A percentile compares a stretch with the other conserved stretches of the same genome.
These are phyloP conservation scores for Candida rishiriensis DNA, from an alignment of 805 yeast species.

Conservation along the genomic window DNA sequence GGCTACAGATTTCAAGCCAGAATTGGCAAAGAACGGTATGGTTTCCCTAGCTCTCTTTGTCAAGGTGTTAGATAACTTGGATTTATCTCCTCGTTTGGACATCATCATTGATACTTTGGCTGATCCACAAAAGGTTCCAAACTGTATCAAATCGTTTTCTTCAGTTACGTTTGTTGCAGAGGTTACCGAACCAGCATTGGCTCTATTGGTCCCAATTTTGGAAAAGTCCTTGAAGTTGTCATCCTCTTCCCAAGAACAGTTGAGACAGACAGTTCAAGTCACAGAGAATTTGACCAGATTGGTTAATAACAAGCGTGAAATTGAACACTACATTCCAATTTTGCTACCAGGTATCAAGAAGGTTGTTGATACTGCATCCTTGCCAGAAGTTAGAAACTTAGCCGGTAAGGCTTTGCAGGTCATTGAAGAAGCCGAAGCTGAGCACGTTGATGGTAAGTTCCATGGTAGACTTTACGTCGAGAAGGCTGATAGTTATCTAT, in stretches of 20 bases:
- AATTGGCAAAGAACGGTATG: slow-evolving; percentile 81
- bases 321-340: slow-evolving; percentile 80
- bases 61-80: slow-evolving; percentile 85
- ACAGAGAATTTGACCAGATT: slow-evolving; percentile 93
- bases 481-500: slow-evolving; percentile 45
- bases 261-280: slow-evolving; percentile 94
- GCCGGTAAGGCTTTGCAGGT: slow-evolving; percentile 84
- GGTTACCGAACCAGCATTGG: slow-evolving; percentile 92
- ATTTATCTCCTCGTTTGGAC: slow-evolving; percentile 80
- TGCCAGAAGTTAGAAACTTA: slow-evolving; percentile 93
- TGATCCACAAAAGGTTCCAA: slow-evolving; percentile 84
- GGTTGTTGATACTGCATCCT: slow-evolving; percentile 83
- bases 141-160: slow-evolving; percentile 81
- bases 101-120: slow-evolving; percentile 84
- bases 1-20: slow-evolving; percentile 96
- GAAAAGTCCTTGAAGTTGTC: slow-evolving; percentile 83
- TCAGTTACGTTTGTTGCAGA: slow-evolving; percentile 97
- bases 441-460: slow-evolving; percentile 64
- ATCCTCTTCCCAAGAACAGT: slow-evolving; percentile 90
- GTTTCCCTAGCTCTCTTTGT: slow-evolving; percentile 68
- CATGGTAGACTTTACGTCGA: slow-evolving; percentile 65
- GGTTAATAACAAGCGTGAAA: slow-evolving; percentile 90
- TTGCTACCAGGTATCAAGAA: slow-evolving; percentile 88
- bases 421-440: slow-evolving; percentile 72
- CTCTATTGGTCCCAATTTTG: slow-evolving; percentile 86